These are phyloP conservation scores for Penicillium sp. DNA, from an alignment of 2,329 filamentous ascomycete genomes.

Conservation along the genomic window DNA sequence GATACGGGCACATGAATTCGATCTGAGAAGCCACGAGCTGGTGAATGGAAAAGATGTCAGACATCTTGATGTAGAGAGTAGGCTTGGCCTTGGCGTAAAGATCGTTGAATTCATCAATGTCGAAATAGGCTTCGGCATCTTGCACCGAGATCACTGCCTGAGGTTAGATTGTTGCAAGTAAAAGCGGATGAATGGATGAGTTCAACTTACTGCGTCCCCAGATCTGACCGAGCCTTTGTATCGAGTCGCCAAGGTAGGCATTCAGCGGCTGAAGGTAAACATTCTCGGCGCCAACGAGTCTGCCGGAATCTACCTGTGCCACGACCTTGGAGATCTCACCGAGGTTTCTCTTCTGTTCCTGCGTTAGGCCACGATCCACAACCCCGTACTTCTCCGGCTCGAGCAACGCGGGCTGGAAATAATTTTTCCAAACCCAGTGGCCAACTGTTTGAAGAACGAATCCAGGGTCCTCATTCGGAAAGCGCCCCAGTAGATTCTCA, in stretches of 20 bases:
- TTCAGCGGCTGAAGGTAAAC: slow-evolving; percentile 95
- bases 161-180: slow-evolving; percentile 34
- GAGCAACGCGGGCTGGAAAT: slow-evolving; percentile 85
- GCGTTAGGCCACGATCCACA: slow-evolving; percentile 83
- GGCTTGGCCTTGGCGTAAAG: slow-evolving; percentile 95
- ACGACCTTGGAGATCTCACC: slow-evolving; percentile 90
- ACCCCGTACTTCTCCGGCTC: slow-evolving; percentile 92
- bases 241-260: slow-evolving; percentile 82
- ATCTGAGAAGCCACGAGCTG: slow-evolving; percentile 81
- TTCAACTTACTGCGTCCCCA: slow-evolving; percentile 62
- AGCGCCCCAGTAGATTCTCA: slow-evolving; percentile 72
- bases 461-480: slow-evolving; percentile 75
- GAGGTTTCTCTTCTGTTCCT: slow-evolving; percentile 90
- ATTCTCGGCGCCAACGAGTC: slow-evolving; percentile 90
- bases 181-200: not conserved
- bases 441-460: slow-evolving; percentile 80
- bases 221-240: slow-evolving; percentile 75
- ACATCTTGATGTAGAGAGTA: slow-evolving; percentile 98
- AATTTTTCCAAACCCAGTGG: slow-evolving; percentile 92
- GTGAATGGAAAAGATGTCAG: slow-evolving; percentile 95
- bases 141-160: slow-evolving; percentile 72
- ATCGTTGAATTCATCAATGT: slow-evolving; percentile 99
- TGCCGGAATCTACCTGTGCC: slow-evolving; percentile 82
- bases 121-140: slow-evolving; percentile 87
- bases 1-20: slow-evolving; percentile 70